Base-by-base conservation (phyloP, 2,329 filamentous ascomycete genomes). In the Xylariaceae sp. region DNA sequence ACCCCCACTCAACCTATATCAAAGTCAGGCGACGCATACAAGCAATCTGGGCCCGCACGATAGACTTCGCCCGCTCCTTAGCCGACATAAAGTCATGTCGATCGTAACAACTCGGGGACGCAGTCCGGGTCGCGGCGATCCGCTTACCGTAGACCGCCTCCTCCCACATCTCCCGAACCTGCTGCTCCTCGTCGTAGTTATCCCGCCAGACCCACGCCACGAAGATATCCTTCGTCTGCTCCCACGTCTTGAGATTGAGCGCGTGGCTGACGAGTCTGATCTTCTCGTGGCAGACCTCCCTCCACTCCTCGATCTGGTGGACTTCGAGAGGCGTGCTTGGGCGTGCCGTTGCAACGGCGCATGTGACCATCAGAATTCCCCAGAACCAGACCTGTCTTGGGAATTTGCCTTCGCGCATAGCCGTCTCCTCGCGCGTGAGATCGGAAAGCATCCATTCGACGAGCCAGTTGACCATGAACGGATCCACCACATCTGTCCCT, bases 111-210 rank as follows among this genome's bases (percentile, higher is more conserved):
- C 63, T 64, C n/a, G 63, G 64, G 1, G 64, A 63, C 3, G 59
- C 59, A 1, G 61, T 64, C 39, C 61, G 55, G 1, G 59, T 65
- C 15, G 58, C 57, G 15, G 63, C 63, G 50, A 66, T 63, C 1
- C 59, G 51, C 44, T 58, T 60, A 17, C 63, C 64, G 41, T 62
- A 63, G 0, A 66, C 61, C 0, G 65, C 65, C 44, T 65, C 64
- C 58, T 67, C 65, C 65, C 65, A 67, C 63, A 67, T 66, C 51
- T 66, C 65, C 35, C 51, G 59, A n/a, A 67, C 56, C 51, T 62
- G 64, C 23, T 62, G 58, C 35, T 66, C 63, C 53, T 66, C 61
- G 35, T 64, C 63, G 51, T 64, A 62, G 30, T 62, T 62, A 51
- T 66, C 65, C 13, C 62, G 53, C 64, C 65, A 65, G 10, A 64